Evolutionary conservation across 148 eudicot genomes (phyloP), one percentile per base, ranked within the genome.

Genomic region (Rhododendron griersonianum): DNA sequence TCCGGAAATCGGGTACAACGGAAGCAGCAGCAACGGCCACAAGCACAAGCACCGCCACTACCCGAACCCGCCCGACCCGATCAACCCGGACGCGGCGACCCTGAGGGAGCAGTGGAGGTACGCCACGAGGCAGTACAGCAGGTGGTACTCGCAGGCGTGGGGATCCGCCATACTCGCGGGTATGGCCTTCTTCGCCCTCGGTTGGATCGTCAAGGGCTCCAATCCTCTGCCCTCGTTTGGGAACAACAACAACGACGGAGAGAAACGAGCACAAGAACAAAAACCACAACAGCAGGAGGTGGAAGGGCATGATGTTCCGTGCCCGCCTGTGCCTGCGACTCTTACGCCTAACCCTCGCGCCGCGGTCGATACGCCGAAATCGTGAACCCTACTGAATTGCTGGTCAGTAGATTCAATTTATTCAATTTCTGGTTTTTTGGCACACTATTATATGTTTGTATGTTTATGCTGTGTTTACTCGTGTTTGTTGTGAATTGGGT

Each of bases 131-230:
- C 98, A 95, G 89, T 96, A 95, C 92, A 93, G 97, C 81, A 89
- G 84, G 83, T 97, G 99, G 99, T 97, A 97, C 86, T 93, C 98
- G 16, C 96, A 94, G 39, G 99, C 99, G 21, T 97, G 99, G 99
- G 99, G 99, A 11, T 92, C 98, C 23, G 99, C 99, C 80, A 97
- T 95, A 78, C 92, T 97, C 45, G 99, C 99, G 9, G 99, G 99
- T 4, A 88, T 90, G 11, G 93, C 98, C 9, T 95, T 95, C 86
- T 97, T 94, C 85, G 99, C 99, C 45, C 94, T 95, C 21, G 99
- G 99, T 82, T 97, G 99, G 99, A 44, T 94, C 85, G 91, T 95
- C 65, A 97, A 95, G 81, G 98, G 99, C 81, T 88, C 90, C 30
- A 97, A 97, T 85, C 99, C 99, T 37, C 80, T 97, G 25, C 96